phyloP scores from a whole-genome alignment of 148 eudicot species.

The Vaccinium darrowii region DNA sequence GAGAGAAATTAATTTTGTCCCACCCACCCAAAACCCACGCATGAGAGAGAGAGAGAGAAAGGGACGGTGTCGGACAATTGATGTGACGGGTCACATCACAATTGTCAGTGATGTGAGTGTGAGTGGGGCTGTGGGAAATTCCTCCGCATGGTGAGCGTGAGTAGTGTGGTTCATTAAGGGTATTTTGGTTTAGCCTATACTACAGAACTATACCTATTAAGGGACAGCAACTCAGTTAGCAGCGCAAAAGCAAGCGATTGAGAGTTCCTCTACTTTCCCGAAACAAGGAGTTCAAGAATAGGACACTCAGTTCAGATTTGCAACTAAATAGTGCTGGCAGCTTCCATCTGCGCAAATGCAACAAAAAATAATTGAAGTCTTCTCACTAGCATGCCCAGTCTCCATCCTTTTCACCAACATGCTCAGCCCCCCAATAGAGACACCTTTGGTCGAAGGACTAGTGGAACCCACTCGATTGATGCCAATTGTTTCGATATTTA shows the following conservation, averaged over 20 bases:
- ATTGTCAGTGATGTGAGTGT: no score
- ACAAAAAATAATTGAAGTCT: constrained; percentile 27
- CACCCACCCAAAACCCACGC: no score
- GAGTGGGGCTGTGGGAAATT: no score
- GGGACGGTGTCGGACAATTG: no score
- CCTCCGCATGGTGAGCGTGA: no score
- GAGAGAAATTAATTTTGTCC: no score
- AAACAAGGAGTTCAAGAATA: constrained; percentile 32
- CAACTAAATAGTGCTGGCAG: constrained; percentile 41
- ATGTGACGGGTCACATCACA: no score
- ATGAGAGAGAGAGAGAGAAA: no score
- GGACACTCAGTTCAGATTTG: constrained; percentile 34
- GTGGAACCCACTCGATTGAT: constrained; percentile 50
- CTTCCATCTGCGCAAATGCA: constrained; percentile 47
- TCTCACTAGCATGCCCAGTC: constrained; percentile 19
- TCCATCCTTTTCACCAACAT: neutral
- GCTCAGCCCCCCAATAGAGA: constrained; percentile 31
- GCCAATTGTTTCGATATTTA: constrained; percentile 30
- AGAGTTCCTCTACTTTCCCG: constrained; percentile 14
- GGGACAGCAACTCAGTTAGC: constrained; percentile 43
- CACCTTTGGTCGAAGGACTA: constrained; percentile 32
- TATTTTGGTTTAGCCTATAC: no score
- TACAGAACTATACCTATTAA: constrained; percentile 32
- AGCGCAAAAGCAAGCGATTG: constrained; percentile 29
- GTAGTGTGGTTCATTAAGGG: no score